phyloP scores from a whole-genome alignment of 352 stramenopile genomes.

The Globisporangium heterothallicum region DNA sequence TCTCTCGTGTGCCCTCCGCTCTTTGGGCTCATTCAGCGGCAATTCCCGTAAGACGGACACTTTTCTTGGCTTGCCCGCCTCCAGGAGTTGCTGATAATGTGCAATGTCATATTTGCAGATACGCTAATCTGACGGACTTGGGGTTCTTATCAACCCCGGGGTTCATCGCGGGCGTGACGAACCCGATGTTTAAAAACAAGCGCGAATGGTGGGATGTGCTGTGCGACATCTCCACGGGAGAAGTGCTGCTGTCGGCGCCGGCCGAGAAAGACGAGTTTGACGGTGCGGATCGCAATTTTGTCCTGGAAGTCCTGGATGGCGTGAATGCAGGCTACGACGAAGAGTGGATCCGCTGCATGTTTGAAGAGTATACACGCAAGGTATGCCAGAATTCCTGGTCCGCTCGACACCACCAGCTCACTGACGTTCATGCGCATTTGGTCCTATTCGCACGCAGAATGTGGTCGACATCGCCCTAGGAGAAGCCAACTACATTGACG shows the following conservation, averaged over 20 bases:
- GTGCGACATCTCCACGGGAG: constrained; percentile 80
- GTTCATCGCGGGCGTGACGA: constrained; percentile 89
- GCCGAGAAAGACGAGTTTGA: constrained; percentile 78
- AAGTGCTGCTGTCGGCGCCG: constrained; percentile 54
- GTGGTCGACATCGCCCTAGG: constrained; percentile 76
- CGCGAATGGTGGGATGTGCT: constrained; percentile 90
- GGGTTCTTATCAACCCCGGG: constrained; percentile 77
- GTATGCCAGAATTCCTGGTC: too few species aligned
- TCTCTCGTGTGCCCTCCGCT: constrained; percentile 79
- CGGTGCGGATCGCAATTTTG: constrained; percentile 55
- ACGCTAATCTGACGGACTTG: constrained; percentile 87
- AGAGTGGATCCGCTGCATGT: constrained; percentile 85
- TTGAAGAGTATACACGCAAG: constrained; percentile 85
- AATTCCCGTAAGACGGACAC: constrained; percentile 45
- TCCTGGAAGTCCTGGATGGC: constrained; percentile 77
- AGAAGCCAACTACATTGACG: constrained; percentile 72
- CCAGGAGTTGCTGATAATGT: neutral
- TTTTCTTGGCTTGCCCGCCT: neutral
- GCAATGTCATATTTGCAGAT: constrained; percentile 21
- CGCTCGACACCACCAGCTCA: too few species aligned
- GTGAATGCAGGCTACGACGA: constrained; percentile 75
- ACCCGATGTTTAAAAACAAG: constrained; percentile 91
- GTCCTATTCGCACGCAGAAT: constrained; percentile 32
- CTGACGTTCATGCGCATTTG: too few species aligned
- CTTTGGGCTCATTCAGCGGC: constrained; percentile 69